Conservation (phyloP, 164 flowering plant species). For the Houttuynia cordata region DNA sequence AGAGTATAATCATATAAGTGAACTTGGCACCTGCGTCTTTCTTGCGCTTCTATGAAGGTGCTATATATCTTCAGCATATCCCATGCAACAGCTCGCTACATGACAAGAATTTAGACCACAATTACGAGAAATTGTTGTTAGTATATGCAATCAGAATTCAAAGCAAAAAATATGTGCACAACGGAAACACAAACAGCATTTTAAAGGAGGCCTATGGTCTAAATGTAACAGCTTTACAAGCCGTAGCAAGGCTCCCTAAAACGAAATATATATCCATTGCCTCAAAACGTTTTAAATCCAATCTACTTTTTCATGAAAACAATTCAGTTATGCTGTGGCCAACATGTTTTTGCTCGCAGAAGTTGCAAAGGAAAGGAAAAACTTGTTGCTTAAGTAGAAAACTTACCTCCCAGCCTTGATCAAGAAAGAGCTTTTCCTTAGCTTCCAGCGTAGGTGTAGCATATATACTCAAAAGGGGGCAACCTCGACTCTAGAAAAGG, state of each 20-base stretch:
- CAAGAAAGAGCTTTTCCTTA: slow-evolving; percentile 80
- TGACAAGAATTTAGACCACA: slow-evolving; percentile 6
- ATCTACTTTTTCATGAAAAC: not conserved
- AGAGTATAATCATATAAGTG: not conserved
- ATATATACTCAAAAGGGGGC: slow-evolving; percentile 69
- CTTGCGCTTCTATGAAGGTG: slow-evolving; percentile 64
- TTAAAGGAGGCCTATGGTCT: no score
- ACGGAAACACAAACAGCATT: no score
- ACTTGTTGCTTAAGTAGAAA: not conserved
- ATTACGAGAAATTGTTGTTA: not conserved
- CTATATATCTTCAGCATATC: slow-evolving; percentile 83
- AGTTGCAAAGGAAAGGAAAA: no score
- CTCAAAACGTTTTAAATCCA: not conserved
- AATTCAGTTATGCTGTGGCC: not conserved
- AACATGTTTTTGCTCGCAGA: no score
- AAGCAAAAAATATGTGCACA: not conserved
- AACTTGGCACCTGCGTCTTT: slow-evolving; percentile 59
- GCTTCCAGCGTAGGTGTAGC: slow-evolving; percentile 83
- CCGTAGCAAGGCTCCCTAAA: no score
- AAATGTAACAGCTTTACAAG: no score
- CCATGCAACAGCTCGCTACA: slow-evolving; percentile 90
- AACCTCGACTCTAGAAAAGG: slow-evolving; percentile 74
- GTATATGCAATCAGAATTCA: not conserved
- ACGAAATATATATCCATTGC: not conserved
- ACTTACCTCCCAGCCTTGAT: slow-evolving; percentile 88